Evolutionary conservation across 495 filamentous ascomycete genomes (phyloP), one percentile per base, ranked within the genome.

Genomic region (Bathelium albidoporum): DNA sequence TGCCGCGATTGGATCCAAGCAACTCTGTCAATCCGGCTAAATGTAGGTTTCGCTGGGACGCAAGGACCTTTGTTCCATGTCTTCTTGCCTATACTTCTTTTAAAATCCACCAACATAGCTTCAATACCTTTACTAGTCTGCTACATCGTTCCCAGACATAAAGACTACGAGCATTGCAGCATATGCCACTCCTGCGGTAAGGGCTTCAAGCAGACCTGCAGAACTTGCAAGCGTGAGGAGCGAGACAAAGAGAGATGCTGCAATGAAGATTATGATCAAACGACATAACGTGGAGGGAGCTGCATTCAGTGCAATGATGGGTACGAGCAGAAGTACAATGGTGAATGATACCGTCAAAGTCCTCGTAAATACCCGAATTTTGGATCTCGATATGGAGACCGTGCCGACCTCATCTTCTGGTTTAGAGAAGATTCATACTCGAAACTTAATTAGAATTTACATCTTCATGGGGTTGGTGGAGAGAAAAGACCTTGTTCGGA

Each of bases 131-230:
- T 20, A 49, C 44, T 20, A 5, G 5, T 20, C n/a, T 18, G 44
- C 44, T 20, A 49, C 44, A 20, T 20, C 44, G n/a, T 49, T 49
- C 5, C 44, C 44, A 5, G 44, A 49, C 14, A 49, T 20, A 20
- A 49, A 49, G 44, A 49, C 44, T 20, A 49, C 44, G 11, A 49
- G 44, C n/a, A 49, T 20, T 5, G 44, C 44, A 49, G 44, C 44
- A 20, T 66, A 71, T 63, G 60, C 70, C 28, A 68, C 68, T 14
- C 69, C 68, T 20, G 65, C 53, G 11, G 64, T 32, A 18, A 68
- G 63, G 4, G 66, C 16, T 52, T 71, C 68, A 9, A 59, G 36
- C 9, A 61, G 63, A 31, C 52, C 68, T 10, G 69, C 68, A 4
- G 64, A 58, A 0, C 62, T 68, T 22, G 70, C 65, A 14, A 41